Conservation (phyloP, 768 basidiomycete genomes). For the Lactarius trivialis region DNA sequence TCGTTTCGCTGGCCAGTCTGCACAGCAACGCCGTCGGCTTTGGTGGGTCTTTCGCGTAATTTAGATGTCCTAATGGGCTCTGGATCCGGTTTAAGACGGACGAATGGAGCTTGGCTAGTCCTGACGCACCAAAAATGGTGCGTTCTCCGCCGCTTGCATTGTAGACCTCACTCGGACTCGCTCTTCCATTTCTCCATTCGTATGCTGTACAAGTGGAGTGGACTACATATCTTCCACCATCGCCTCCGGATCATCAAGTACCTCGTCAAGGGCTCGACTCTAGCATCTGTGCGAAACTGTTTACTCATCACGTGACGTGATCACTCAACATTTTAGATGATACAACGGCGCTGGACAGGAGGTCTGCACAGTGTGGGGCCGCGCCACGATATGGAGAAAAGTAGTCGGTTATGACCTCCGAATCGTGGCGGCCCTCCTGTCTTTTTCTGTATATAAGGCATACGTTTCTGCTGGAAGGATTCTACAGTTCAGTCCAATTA, state of each 20-base stretch:
- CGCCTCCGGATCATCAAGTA: constrained; percentile 49
- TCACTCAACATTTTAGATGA: background rate
- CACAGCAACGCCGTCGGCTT: constrained; percentile 78
- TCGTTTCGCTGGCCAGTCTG: constrained; percentile 86
- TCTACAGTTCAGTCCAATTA: background rate
- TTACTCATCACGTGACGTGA: too few species aligned
- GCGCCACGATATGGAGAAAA: too few species aligned
- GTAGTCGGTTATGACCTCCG: background rate
- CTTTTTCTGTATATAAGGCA: background rate
- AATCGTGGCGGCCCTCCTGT: constrained; percentile 2
- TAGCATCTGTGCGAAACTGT: too few species aligned
- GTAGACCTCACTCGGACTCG: background rate
- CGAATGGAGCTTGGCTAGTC: constrained; percentile 81
- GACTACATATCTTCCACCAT: constrained; percentile 85
- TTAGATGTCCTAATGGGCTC: background rate
- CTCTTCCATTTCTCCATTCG: background rate
- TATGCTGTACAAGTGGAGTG: constrained; percentile 62
- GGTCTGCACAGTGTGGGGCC: too few species aligned
- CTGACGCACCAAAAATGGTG: constrained; percentile 93
- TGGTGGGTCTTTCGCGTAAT: constrained; percentile 37
- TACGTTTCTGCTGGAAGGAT: background rate
- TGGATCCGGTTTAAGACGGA: constrained; percentile 62
- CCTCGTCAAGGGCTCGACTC: too few species aligned
- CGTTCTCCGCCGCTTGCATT: constrained; percentile 24
- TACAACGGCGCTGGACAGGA: background rate